Base-by-base conservation (phyloP, 2,329 filamentous ascomycete genomes). In the Tolypocladium album region DNA sequence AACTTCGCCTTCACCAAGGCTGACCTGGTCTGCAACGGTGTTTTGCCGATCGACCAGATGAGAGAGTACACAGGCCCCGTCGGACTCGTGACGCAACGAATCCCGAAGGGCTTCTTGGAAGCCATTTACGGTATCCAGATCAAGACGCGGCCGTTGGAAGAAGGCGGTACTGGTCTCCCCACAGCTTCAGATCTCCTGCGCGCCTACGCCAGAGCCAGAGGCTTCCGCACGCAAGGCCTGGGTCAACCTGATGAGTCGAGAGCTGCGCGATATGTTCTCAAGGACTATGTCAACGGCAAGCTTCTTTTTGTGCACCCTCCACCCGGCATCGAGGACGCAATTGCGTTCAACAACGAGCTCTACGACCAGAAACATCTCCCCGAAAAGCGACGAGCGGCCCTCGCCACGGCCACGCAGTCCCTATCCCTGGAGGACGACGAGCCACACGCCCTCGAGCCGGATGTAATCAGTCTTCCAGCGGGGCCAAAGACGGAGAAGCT, bases 1-100 rank as follows among this genome's bases (percentile, higher is more conserved):
- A 97, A 97, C 76, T 99, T 97, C 68, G 93, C 94, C 60, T 92
- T 88, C 55, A 97, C 92, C 55, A 97, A 97, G 76, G 94, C 90
- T 45, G 94, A 99, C 69, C 84, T 99, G 24, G 94, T 99, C 12
- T 94, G 92, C 75, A 96, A 93, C 70, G 94, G 94, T 71, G 86
- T 99, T 24, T 81, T 99, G 39, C 94, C 94, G 13, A 99, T 99
- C 68, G 94, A 99, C 72, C 94, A 99, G 75, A 82, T 97, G 67
- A 86, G 94, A 63, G 94, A 99, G 71, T 96, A 89, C 77, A 92
- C 87, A 4, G 94, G 94, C 1, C 94, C 94, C 0, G 88, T 88
- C 22, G 87, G 85, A 0, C 82, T 99, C 3, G 88, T 99, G 36
- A 87, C 92, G 1, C 83, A 88, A 61, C 85, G 94, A 58, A 91